Base-by-base conservation (phyloP, 768 basidiomycete genomes). In the Hemileccinum impolitum region DNA sequence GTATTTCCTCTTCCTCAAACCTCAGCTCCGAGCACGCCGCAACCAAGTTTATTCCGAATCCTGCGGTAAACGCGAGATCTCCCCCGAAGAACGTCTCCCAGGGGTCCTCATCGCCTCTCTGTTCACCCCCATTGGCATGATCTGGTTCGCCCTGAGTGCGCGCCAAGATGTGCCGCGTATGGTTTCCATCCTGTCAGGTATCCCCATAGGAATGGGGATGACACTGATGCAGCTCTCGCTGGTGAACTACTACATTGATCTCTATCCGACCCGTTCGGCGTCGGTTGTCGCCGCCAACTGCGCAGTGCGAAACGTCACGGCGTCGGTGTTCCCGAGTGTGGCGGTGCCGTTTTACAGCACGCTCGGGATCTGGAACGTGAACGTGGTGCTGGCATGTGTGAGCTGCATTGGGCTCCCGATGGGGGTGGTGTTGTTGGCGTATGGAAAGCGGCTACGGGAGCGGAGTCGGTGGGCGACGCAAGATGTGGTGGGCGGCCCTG, bases 221-320 rank as follows among this genome's bases (percentile, higher is more conserved):
- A 63, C 62, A 32, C 43, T 61, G 2, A 43, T 63, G 18, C 62
- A 63, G 35, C 57, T 63, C 19, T 60, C 61, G 5, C 26, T 63
- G 28, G 43, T 58, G 44, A 63, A 63, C 32, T 63, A 63, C 36
- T 63, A 63, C 50, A 58, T 63, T 42, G 62, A 63, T 40, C 62
- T 63, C 6, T 63, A 63, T 40, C 62, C 62, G 13, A 56, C 58
- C 23, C 58, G 56, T 23, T 63, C 62, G 0, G 62, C 62, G 6
- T 64, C 62, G 11, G 62, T 60, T 31, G 51, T 64, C 21, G 59
- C 62, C 2, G 62, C 62, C 35, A 63, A 63, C 34, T 61, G 57
- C 13, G 57, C 59, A 3, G 50, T 63, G 21, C 53, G 64, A 19
- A 61, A 65, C 32, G 1, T 61, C 2, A 19, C 57, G 0, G 55